Percentiles rank a stretch among this genome's conserved stretches.
Conservation (phyloP, 768 basidiomycete genomes). For the Lactarius evosmus region DNA sequence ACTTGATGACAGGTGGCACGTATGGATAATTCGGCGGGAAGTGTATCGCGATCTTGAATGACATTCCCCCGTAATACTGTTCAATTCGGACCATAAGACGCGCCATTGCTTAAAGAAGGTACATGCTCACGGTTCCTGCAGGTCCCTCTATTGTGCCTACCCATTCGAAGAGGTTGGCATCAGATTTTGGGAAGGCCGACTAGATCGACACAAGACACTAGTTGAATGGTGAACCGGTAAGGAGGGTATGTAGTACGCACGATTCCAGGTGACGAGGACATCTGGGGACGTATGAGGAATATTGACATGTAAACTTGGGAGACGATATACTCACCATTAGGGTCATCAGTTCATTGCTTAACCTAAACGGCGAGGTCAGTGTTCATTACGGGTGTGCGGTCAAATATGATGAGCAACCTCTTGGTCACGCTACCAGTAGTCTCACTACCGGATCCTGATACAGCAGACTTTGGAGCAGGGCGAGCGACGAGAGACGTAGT, state of each 20-base stretch:
- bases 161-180: slow-evolving; percentile 88
- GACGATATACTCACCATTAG: slow-evolving; percentile 62
- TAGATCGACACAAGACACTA: slow-evolving; percentile 31
- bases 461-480: slow-evolving; percentile 54
- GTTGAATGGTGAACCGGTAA: background rate
- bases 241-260: slow-evolving; percentile 44
- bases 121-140: slow-evolving; percentile 58
- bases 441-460: slow-evolving; percentile 51
- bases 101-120: slow-evolving; percentile 1
- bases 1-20: slow-evolving; percentile 79
- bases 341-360: slow-evolving; percentile 83
- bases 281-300: slow-evolving; percentile 42
- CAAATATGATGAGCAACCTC: slow-evolving; percentile 47
- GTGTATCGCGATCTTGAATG: slow-evolving; percentile 78
- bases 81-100: slow-evolving; percentile 12
- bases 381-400: slow-evolving; percentile 4
- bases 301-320: background rate
- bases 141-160: slow-evolving; percentile 84
- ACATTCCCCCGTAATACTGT: slow-evolving; percentile 74
- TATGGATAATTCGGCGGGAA: slow-evolving; percentile 91
- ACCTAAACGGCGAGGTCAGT: slow-evolving; percentile 39
- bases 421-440: slow-evolving; percentile 78
- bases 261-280: slow-evolving; percentile 86
- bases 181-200: slow-evolving; percentile 89
- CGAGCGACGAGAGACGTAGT: slow-evolving; percentile 58